phyloP scores from a whole-genome alignment of 495 filamentous ascomycete species.

The Hypoxylon cercidicola region DNA sequence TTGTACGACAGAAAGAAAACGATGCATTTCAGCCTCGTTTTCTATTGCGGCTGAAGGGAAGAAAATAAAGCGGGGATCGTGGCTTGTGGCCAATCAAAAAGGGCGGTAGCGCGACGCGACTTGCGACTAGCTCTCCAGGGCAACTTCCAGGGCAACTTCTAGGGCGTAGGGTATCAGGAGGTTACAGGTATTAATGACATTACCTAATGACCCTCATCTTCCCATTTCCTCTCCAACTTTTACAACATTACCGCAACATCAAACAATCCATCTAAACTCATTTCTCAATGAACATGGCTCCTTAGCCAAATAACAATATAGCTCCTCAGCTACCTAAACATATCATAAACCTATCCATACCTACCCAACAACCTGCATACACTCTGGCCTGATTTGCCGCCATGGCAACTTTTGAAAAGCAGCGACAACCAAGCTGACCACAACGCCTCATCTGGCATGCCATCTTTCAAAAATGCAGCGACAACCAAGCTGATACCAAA shows the following conservation, averaged over 20 bases:
- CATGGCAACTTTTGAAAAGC: background rate
- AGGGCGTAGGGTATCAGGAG: too few species aligned
- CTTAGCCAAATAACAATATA: too few species aligned
- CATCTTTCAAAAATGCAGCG: background rate
- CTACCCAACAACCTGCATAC: too few species aligned
- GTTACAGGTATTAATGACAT: background rate
- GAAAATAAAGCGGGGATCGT: slow-evolving; percentile 7
- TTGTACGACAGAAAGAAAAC: slow-evolving; percentile 15
- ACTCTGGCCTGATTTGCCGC: background rate
- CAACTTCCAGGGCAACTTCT: background rate
- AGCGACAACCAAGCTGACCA: background rate
- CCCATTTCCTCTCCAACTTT: background rate
- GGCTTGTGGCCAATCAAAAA: slow-evolving; percentile 9
- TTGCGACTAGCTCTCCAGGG: background rate
- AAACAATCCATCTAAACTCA: background rate
- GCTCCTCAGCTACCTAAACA: too few species aligned
- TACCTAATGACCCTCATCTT: background rate
- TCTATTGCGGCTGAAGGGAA: slow-evolving; percentile 26
- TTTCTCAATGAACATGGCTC: too few species aligned
- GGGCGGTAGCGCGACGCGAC: slow-evolving; percentile 15
- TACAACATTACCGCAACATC: background rate
- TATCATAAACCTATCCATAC: too few species aligned
- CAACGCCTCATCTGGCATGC: background rate
- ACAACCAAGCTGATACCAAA: background rate
- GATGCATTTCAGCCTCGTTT: slow-evolving; percentile 33